A percentile compares a stretch with the other conserved stretches of the same genome.
Conservation (phyloP, 2,329 filamentous ascomycete genomes). For the Metarhizium sp. region DNA sequence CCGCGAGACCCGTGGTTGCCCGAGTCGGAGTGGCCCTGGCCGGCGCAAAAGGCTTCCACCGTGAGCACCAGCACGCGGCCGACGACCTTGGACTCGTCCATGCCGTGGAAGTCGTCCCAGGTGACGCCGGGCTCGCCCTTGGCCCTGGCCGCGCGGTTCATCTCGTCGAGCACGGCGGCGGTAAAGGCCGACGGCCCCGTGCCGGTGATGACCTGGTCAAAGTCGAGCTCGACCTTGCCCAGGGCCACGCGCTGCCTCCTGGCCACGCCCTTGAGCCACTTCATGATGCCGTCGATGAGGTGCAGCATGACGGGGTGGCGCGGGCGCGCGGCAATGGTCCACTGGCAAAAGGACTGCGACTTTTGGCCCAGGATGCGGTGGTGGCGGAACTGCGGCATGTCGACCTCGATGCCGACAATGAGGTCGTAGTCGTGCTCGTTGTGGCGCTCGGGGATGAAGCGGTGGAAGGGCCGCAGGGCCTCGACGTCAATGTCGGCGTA, state of each 20-base stretch:
- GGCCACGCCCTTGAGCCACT: slow-evolving; percentile 53
- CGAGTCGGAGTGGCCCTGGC: slow-evolving; percentile 64
- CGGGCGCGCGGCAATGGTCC: slow-evolving; percentile 65
- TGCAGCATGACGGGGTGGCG: slow-evolving; percentile 57
- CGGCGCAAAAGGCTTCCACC: slow-evolving; percentile 63
- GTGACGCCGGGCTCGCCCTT: slow-evolving; percentile 24
- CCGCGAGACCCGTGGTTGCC: slow-evolving; percentile 58
- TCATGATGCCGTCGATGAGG: slow-evolving; percentile 59
- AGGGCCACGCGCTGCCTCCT: slow-evolving; percentile 48
- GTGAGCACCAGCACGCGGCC: slow-evolving; percentile 57
- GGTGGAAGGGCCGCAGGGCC: slow-evolving; percentile 22
- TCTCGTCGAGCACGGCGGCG: slow-evolving; percentile 52
- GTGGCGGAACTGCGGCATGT: slow-evolving; percentile 53
- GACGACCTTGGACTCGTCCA: slow-evolving; percentile 56
- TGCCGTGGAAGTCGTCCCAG: slow-evolving; percentile 57
- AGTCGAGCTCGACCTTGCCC: slow-evolving; percentile 54
- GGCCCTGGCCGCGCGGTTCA: slow-evolving; percentile 30
- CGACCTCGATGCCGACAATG: slow-evolving; percentile 62
- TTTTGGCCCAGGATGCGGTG: slow-evolving; percentile 60
- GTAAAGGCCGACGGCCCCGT: slow-evolving; percentile 66
- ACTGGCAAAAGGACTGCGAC: slow-evolving; percentile 63
- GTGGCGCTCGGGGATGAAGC: slow-evolving; percentile 42
- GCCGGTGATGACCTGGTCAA: slow-evolving; percentile 64
- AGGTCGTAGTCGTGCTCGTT: slow-evolving; percentile 57
- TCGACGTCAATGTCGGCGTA: slow-evolving; percentile 45